Base-by-base conservation (phyloP, 1,139 yeast species). In the Magnusiomyces paraingens region DNA sequence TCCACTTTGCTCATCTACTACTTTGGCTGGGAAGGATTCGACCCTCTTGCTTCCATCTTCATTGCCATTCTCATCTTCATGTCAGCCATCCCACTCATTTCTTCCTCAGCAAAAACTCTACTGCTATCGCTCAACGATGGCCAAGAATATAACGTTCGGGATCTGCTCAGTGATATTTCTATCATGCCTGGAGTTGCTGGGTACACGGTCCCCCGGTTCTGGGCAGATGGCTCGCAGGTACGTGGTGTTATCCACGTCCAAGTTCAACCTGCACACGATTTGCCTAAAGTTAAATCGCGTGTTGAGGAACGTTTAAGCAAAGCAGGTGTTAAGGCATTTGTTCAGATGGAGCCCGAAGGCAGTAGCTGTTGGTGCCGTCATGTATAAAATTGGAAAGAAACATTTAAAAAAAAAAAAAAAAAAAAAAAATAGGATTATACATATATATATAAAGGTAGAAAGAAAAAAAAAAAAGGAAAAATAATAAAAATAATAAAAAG, bases 21-120 rank as follows among this genome's bases (percentile, higher is more conserved):
- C 53, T 70, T 71, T 57, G 73, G 74, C 42, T 75, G 78, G 78
- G 74, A 79, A 44, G 86, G 87, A 0, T 87, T 88, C 66, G 99
- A 93, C 66, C 97, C 99, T 0, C 70, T 93, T 20, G 96, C 98
- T 0, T 91, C 98, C 1, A 75, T 94, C 2, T 77, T 90, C 62
- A 93, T 93, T 58, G 97, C 96, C 0, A 71, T 79, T 3, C 74
- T 93, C 64, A 90, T 94, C 58, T 81, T 91, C 58, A 58, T 81
- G 14, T 88, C 96, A 2, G 90, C 98, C 0, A 65, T 90, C 0
- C 99, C 99, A 0, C 75, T 93, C 55, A 77, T 93, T 41, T 81
- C 81, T 62, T 86, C 95, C 0, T 86, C 97, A 0, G 87, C 95
- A 0, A 78, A 83, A 2, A 82, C 86, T 29, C 75, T 93, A 47